Base-by-base conservation (phyloP, 805 yeast genomes). In the Candida orba region DNA sequence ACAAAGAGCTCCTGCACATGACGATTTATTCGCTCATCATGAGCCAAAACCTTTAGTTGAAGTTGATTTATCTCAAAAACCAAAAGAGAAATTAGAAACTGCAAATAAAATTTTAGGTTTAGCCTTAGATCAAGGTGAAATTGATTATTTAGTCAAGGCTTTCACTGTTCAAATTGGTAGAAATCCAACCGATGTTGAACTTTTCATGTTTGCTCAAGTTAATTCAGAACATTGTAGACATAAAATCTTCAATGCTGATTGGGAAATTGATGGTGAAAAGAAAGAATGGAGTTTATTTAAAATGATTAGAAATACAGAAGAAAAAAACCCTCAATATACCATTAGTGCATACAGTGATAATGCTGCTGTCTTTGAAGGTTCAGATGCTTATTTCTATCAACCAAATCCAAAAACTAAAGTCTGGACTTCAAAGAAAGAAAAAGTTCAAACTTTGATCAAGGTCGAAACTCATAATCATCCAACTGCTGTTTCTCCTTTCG, bases 381-480 rank as follows among this genome's bases (percentile, higher is more conserved):
- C 86, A 29, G 78, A 80, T 39, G 95, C 87, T 33, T 84, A 74
- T 61, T 75, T 76, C 54, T 90, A 68, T 60, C 77, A 95, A 8
- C 97, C 98, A 39, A 87, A 88, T 59, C 69, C 79, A 50, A 65
- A 70, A 39, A 70, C 86, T 35, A 78, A 83, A 56, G 74, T 73
- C 54, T 93, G 97, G 95, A 66, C 68, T 34, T 72, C 91, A 18
- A 74, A 68, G 46, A 74, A 75, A 51, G 99, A 93, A 68, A 71
- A 69, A 39, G 95, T 91, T 18, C 93, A 90, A 52, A 87, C 95
- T 58, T 71, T 93, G 53, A 86, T 90, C 59, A 93, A 93, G 65
- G 99, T 93, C 41, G 99, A 93, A 68, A 93, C 99, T 23, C 99
- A 93, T 66, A 93, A 93, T 69, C 99, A 93, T 65, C 99, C 99